phyloP scores from a whole-genome alignment of 768 basidiomycete genomes.

The Tylopilus vinaceipallidus region DNA sequence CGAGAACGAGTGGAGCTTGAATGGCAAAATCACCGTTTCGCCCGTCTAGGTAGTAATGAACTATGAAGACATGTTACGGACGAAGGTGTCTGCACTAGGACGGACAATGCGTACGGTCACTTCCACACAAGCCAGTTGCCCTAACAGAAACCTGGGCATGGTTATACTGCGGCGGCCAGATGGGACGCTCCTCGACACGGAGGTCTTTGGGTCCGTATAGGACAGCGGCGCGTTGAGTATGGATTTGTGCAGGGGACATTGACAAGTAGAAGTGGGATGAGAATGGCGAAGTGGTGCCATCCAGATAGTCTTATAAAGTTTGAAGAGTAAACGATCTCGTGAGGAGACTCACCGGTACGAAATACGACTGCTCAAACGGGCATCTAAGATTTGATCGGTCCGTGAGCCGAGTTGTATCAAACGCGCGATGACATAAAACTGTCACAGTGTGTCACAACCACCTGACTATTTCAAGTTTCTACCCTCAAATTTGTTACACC shows the following conservation, averaged over 20 bases:
- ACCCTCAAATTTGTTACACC: slow-evolving; percentile 22
- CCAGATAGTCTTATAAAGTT: slow-evolving; percentile 33
- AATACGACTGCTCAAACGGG: slow-evolving; percentile 25
- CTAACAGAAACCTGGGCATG: slow-evolving; percentile 79
- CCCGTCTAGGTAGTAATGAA: slow-evolving; percentile 88
- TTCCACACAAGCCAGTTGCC: slow-evolving; percentile 90
- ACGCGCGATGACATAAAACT: slow-evolving; percentile 28
- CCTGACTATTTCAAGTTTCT: slow-evolving; percentile 23
- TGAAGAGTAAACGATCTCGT: slow-evolving; percentile 33
- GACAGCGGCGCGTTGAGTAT: slow-evolving; percentile 68
- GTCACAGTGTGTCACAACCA: slow-evolving; percentile 21
- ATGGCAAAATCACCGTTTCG: slow-evolving; percentile 92
- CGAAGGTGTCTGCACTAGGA: neutral
- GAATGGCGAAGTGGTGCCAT: slow-evolving; percentile 26
- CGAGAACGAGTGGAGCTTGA: slow-evolving; percentile 83
- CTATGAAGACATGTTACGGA: slow-evolving; percentile 37
- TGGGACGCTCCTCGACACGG: slow-evolving; percentile 67
- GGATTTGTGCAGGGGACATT: slow-evolving; percentile 50
- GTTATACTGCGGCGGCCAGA: slow-evolving; percentile 68
- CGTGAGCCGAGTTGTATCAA: slow-evolving; percentile 30
- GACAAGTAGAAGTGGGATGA: slow-evolving; percentile 17
- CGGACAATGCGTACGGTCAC: slow-evolving; percentile 55
- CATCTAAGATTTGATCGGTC: slow-evolving; percentile 29
- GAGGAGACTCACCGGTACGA: slow-evolving; percentile 31
- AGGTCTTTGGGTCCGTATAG: slow-evolving; percentile 84